Evolutionary conservation across 164 flowering plant genomes (phyloP), one percentile per base, ranked within the genome.

Genomic region (Echeveria elegans): DNA sequence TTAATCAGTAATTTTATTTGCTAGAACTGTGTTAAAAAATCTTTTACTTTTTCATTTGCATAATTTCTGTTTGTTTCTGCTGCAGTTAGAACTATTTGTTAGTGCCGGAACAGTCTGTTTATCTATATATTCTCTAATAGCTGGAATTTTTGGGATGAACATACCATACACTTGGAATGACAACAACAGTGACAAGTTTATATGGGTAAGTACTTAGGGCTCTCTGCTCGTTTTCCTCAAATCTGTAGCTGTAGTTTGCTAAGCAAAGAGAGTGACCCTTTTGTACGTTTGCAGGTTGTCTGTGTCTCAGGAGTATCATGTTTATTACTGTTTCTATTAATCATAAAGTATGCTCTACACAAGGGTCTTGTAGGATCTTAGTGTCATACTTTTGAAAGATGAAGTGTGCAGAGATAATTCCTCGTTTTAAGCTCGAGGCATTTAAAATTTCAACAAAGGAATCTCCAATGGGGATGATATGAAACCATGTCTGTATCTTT

Each of bases 61-160:
- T 36, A 6, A 5, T 9, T 47, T 64, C 40, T 37, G 38, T 36
- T n/a, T 14, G 12, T 32, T 63, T 14, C 66, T n/a, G 58, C 56
- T 75, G 71, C 88, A 94, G 98, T 79, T 94, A 48, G 98, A 94
- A 82, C 95, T 94, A 29, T 85, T 90, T 76, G 77, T 94, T 26
- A 90, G 90, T 78, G 80, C 96, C 12, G 97, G 90, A 53, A 91
- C 93, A 47, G 88, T 94, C 36, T 85, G 88, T 62, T 69, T 90
- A 59, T 84, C 97, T 19, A 68, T 89, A 70, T 93, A 82, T 76
- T 82, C 98, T 40, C 77, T 94, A 81, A 86, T 89, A 73, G 81
- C 91, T 77, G 97, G 76, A 56, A 85, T 94, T 66, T 91, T 94
- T 71, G 98, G 98, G 75, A 85, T 90, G 96, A 91, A 94, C 67